Percentiles rank a stretch among this genome's conserved stretches.
These are phyloP conservation scores for Curvularia spicifera DNA, from an alignment of 2,329 filamentous ascomycete genomes.

Conservation along the genomic window DNA sequence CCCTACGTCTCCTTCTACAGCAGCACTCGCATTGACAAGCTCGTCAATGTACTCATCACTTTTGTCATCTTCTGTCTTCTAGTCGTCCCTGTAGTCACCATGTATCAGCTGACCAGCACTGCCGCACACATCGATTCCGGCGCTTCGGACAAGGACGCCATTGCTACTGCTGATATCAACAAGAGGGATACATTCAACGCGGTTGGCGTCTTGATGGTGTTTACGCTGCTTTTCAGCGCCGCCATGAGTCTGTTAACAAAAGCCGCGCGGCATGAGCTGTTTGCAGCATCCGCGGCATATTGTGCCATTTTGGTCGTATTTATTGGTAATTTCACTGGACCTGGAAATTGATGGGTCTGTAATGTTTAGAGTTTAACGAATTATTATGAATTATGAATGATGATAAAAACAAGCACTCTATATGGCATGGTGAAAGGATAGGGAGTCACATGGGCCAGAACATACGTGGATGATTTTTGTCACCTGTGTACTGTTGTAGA, in stretches of 20 bases:
- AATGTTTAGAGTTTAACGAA: neutral
- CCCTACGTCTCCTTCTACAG: conserved; percentile 47
- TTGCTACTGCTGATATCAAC: conserved; percentile 14
- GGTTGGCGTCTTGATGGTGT: conserved; percentile 52
- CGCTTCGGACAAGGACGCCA: conserved; percentile 1
- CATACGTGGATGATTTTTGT: no score
- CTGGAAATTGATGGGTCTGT: conserved; percentile 29
- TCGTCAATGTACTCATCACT: conserved; percentile 53
- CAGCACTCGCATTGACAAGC: conserved; percentile 46
- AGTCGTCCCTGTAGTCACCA: conserved; percentile 50
- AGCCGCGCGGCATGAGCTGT: conserved; percentile 47
- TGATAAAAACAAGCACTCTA: neutral
- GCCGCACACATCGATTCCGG: conserved; percentile 1
- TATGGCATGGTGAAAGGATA: no score
- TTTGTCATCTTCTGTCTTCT: conserved; percentile 53
- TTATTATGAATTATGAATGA: neutral
- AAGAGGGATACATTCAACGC: conserved; percentile 47
- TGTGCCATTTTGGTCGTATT: conserved; percentile 51
- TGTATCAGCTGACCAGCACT: conserved; percentile 49
- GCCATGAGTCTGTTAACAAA: conserved; percentile 49
- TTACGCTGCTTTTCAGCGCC: conserved; percentile 49
- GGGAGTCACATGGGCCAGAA: no score
- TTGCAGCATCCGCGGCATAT: conserved; percentile 50
- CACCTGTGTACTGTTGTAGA: no score
- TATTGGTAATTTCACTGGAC: conserved; percentile 49